Conservation (phyloP, 345 rosid genomes). For the Eucalyptus pauciflora region DNA sequence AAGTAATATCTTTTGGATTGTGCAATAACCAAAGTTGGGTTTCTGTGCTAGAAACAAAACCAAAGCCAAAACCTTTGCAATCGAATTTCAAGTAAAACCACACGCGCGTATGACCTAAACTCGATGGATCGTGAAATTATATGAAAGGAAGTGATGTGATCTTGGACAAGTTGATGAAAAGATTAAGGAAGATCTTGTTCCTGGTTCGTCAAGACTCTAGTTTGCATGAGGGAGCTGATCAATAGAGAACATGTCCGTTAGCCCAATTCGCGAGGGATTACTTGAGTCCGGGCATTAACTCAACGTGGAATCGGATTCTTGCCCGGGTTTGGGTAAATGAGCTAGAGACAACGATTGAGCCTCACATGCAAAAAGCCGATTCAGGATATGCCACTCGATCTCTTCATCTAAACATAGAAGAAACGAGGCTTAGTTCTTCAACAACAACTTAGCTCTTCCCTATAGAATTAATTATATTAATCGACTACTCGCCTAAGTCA, state of each 20-base stretch:
- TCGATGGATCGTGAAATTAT: not conserved
- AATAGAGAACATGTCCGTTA: not conserved
- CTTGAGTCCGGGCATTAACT: not conserved
- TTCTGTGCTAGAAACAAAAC: not conserved
- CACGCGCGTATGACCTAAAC: not conserved
- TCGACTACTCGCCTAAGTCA: not conserved
- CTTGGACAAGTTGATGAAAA: not conserved
- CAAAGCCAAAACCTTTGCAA: not conserved
- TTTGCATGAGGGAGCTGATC: not conserved
- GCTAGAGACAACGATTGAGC: not conserved
- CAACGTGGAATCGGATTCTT: not conserved
- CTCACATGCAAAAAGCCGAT: not conserved
- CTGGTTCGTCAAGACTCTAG: not conserved
- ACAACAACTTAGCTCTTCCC: not conserved
- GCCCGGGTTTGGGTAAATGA: not conserved
- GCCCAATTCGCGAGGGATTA: not conserved
- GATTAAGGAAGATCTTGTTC: not conserved
- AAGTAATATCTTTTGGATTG: not conserved
- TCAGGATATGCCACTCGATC: not conserved
- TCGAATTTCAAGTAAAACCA: not conserved
- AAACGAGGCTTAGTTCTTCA: not conserved
- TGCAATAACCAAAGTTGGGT: not conserved
- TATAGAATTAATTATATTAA: not conserved
- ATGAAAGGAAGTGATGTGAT: not conserved
- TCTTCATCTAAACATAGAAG: not conserved